phyloP scores from a whole-genome alignment of 1,284 basidiomycete genomes.

The Tremellales sp. region DNA sequence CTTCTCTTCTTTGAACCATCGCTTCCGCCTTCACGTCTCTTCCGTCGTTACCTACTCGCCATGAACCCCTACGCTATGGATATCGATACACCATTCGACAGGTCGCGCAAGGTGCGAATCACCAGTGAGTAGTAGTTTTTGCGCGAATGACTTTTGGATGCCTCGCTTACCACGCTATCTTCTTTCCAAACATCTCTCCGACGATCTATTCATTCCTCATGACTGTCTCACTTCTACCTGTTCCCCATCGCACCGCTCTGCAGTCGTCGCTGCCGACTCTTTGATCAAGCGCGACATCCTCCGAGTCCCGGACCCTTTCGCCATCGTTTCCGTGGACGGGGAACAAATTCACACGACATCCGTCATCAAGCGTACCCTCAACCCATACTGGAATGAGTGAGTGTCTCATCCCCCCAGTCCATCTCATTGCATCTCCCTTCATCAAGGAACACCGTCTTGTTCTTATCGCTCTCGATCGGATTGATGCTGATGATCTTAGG shows the following conservation, averaged over 20 bases:
- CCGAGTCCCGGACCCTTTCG: constrained; percentile 87
- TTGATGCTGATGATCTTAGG: constrained; percentile 16
- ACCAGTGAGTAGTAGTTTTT: constrained; percentile 10
- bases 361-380: constrained; percentile 82
- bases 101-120: constrained; percentile 15
- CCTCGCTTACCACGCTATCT: not conserved
- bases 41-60: no score
- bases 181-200: not conserved
- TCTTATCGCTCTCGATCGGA: not conserved
- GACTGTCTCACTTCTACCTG: not conserved
- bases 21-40: no score
- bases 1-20: no score
- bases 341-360: constrained; percentile 90
- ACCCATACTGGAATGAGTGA: constrained; percentile 86
- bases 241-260: not conserved
- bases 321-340: constrained; percentile 89
- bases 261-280: constrained; percentile 85
- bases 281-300: constrained; percentile 87
- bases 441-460: not conserved
- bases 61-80: not conserved
- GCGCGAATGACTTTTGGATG: not conserved
- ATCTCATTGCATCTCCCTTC: not conserved
- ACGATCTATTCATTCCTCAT: not conserved
- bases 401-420: constrained; percentile 4
- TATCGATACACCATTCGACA: constrained; percentile 1